These are phyloP conservation scores for Zarea fungicola DNA, from an alignment of 2,329 filamentous ascomycete genomes.

Conservation along the genomic window DNA sequence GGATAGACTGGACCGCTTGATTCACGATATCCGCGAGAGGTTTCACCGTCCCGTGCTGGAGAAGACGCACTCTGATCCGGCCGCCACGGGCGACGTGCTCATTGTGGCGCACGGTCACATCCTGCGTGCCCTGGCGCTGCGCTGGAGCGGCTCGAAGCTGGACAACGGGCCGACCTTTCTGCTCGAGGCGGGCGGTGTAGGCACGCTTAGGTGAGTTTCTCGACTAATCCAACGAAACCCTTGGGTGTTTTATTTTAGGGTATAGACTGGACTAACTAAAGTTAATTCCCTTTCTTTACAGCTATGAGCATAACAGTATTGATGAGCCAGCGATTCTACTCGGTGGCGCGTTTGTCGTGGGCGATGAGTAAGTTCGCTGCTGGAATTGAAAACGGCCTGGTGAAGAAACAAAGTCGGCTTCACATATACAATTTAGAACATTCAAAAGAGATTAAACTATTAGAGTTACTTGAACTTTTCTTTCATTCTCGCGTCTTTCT, in stretches of 20 bases:
- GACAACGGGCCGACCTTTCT: conserved; percentile 72
- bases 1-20: conserved; percentile 66
- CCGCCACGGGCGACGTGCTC: conserved; percentile 34
- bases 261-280: not conserved
- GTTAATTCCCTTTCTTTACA: conserved; percentile 28
- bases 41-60: conserved; percentile 61
- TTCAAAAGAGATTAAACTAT: too few relatives aligned
- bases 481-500: too few relatives aligned
- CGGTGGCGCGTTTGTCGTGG: conserved; percentile 63
- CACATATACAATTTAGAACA: too few relatives aligned
- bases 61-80: conserved; percentile 36
- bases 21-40: conserved; percentile 64
- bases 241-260: not conserved
- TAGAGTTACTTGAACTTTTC: too few relatives aligned
- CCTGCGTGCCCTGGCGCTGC: conserved; percentile 77
- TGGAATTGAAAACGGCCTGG: too few relatives aligned
- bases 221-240: not conserved
- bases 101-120: conserved; percentile 91
- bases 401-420: too few relatives aligned
- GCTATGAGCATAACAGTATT: conserved; percentile 75
- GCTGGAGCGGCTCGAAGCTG: conserved; percentile 72
- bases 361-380: conserved; percentile 21
- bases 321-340: conserved; percentile 75
- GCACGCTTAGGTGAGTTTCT: conserved; percentile 62
- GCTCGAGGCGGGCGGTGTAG: conserved; percentile 83